Evolutionary conservation across 129 eudicot species (phyloP).

Genomic region (Scalesia atractyloides): DNA sequence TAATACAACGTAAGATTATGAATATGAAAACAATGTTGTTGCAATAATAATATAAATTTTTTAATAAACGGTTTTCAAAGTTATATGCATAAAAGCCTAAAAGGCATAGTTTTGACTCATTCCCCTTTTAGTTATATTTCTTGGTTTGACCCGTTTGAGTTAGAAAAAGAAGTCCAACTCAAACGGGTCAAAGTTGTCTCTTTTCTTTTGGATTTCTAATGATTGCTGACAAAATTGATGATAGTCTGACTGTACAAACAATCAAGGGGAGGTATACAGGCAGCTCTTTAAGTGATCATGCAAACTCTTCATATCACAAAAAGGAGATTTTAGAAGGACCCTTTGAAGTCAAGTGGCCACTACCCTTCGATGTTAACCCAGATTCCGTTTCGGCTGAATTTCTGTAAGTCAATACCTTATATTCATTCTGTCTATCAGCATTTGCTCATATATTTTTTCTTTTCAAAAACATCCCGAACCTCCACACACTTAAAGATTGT

Average conservation of each 20-base stretch:
- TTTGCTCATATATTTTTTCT: background rate
- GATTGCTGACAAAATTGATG: conserved; percentile 14
- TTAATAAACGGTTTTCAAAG: background rate
- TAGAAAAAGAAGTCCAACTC: background rate
- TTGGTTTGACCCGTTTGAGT: conserved; percentile 14
- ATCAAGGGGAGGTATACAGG: conserved; percentile 26
- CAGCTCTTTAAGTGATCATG: conserved; percentile 23
- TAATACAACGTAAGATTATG: conserved; percentile 34
- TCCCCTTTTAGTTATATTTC: background rate
- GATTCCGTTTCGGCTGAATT: conserved; percentile 41
- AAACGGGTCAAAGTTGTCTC: background rate
- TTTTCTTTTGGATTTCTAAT: background rate
- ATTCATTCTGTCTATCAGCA: background rate
- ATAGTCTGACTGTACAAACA: conserved; percentile 38
- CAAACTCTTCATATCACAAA: conserved; percentile 23
- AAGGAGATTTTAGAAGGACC: conserved; percentile 40
- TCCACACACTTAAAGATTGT: too few relatives aligned
- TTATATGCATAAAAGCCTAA: too few relatives aligned
- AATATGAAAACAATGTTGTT: background rate
- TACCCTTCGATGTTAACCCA: conserved; percentile 38
- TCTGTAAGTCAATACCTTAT: conserved; percentile 31
- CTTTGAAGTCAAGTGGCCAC: conserved; percentile 38
- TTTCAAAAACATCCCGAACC: too few relatives aligned
- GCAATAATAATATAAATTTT: background rate
- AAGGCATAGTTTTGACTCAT: background rate